Base-by-base conservation (phyloP, 2,329 filamentous ascomycete genomes). In the Parasarocladium wereldwijsianum region DNA sequence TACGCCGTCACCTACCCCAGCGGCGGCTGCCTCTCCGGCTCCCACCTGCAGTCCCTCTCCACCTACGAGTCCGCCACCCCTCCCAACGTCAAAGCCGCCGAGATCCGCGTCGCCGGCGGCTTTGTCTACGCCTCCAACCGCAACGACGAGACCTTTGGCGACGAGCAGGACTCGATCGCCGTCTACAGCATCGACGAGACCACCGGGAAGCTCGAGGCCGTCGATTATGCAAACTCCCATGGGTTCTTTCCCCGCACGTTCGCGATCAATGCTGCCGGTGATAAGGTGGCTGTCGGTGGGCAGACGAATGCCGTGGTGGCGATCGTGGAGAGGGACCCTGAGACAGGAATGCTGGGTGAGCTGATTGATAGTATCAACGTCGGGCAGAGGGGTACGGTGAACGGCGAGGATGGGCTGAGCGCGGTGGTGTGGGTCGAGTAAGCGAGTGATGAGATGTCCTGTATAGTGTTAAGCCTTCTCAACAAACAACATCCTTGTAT, bases 231-330 rank as follows among this genome's bases (percentile, higher is more conserved):
- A 2, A 66, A 69, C 15, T 62, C 70, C 2, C 65, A 68, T 36
- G 67, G 74, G 0, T 61, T 53, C 33, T 72, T 65, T 39, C 76
- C 76, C 0, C 58, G 76, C 2, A 74, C 73, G 2, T 75, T 79
- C 43, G 57, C 58, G 14, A 54, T 77, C 32, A 78, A 76, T 43
- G 58, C 57, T 22, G 61, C 61, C 0, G 75, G 75, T 0, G 57
- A 62, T 25, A 40, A 75, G 35, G 60, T 79, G 2, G 75, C 74
- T 0, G 62, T 81, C 22, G 76, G 66, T 0, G 63, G 76, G 15
- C 73, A 79, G 52, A 61, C 62, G 3, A 68, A 62, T 23, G 59
- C 64, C 10, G 68, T 61, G 14, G 66, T 81, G 1, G 66, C 62
- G 3, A 60, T 81, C 19, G 54, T 76, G 16, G 45, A 50, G 34